Conservation (phyloP, 2,329 filamentous ascomycete species). For the Septoria petroselini region DNA sequence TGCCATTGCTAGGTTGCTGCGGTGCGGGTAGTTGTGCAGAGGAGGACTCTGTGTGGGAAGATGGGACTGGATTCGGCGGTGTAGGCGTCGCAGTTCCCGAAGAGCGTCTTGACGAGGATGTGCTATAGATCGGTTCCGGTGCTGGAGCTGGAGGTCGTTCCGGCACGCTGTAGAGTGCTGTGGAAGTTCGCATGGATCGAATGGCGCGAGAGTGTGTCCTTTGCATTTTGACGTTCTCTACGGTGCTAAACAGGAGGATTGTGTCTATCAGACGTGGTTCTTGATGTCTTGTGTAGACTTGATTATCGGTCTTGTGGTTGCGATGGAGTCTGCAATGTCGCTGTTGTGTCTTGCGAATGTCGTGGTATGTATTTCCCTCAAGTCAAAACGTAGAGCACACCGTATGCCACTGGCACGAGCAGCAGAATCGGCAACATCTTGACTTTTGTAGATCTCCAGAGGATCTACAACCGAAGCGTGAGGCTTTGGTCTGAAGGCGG, state of each 20-base stretch:
- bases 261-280: too few relatives aligned
- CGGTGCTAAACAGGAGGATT: too few relatives aligned
- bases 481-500: neutral
- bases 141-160: conserved; percentile 1
- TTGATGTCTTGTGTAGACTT: too few relatives aligned
- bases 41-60: neutral
- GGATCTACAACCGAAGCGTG: neutral
- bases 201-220: conserved; percentile 1
- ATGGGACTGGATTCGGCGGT: too few relatives aligned
- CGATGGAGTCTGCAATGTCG: too few relatives aligned
- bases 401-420: conserved; percentile 20
- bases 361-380: conserved; percentile 6
- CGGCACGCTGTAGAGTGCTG: conserved; percentile 8
- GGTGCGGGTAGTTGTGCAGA: neutral
- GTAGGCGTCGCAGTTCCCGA: too few relatives aligned
- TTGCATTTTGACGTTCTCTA: neutral
- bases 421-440: conserved; percentile 18
- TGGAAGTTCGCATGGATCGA: conserved; percentile 7
- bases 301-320: too few relatives aligned
- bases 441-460: conserved; percentile 1
- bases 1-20: neutral
- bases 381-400: conserved; percentile 20
- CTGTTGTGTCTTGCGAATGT: neutral
- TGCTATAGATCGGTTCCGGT: conserved; percentile 2
- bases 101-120: too few relatives aligned